Evolutionary conservation across 164 flowering plant species (phyloP).

Genomic region (Aristolochia californica): DNA sequence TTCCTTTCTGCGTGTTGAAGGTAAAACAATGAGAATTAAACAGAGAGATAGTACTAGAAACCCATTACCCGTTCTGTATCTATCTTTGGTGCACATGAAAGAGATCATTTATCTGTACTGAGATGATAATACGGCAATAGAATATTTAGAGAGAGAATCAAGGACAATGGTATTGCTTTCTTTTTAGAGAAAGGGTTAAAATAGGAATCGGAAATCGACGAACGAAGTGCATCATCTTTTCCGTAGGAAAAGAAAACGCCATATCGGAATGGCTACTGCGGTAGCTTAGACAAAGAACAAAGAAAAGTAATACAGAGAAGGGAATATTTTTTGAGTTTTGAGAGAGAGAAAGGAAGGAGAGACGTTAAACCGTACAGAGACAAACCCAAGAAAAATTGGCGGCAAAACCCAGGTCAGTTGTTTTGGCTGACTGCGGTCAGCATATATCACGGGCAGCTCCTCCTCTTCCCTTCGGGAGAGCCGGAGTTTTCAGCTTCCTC

Average conservation of each 20-base stretch:
- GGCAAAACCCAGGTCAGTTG: constrained; percentile 38
- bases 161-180: no score
- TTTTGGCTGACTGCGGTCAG: constrained; percentile 46
- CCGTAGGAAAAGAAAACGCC: no score
- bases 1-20: neutral
- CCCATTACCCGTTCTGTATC: no score
- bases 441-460: constrained; percentile 32
- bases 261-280: no score
- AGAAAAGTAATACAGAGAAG: neutral
- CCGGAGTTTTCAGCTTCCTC: neutral
- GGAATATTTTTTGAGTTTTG: neutral
- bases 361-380: neutral
- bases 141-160: no score
- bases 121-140: no score
- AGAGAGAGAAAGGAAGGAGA: constrained; percentile 31
- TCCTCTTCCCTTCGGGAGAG: neutral
- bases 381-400: constrained; percentile 20
- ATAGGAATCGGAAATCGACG: no score
- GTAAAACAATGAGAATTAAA: neutral
- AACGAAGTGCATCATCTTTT: no score
- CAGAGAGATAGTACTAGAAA: no score
- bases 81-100: no score
- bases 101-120: no score
- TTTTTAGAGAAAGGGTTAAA: no score
- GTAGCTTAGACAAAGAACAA: neutral